Evolutionary conservation across 495 filamentous ascomycete genomes (phyloP), one percentile per base, ranked within the genome.

Genomic region (Sordaria brevicollis): DNA sequence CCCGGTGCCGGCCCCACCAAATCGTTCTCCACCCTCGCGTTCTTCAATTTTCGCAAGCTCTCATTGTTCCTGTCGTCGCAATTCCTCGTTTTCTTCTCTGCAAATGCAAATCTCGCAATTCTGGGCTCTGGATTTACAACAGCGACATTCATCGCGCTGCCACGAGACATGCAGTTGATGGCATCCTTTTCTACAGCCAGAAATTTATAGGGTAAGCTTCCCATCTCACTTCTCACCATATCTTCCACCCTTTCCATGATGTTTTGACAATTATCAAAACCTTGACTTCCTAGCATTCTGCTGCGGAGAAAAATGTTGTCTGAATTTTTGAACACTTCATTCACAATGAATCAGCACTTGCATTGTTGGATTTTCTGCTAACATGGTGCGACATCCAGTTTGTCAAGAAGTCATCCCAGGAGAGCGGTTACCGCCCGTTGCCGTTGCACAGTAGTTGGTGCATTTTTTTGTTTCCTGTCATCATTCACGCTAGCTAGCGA

Each of bases 201-300:
- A 10, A 19, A 35, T 37, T 5, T 4, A 39, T 66, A 35, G 31
- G 31, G 35, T 35, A 15, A 66, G 65, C 31, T 39, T 5, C 57
- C 33, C 19, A 13, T 35, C 0, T 36, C 10, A 35, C 29, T 69
- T 19, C 13, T 62, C 35, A 34, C 33, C 70, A 31, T 38, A 65
- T 68, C 67, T 69, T 6, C 38, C 68, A 29, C 35, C 35, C 38
- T 25, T 68, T 49, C 17, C 66, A 65, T 78, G 76, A 78, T 78
- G 74, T 71, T 67, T 71, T 66, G 71, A 57, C 35, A 67, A 71
- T 73, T 69, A 73, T 76, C 75, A 78, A 78, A 78, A 78, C 76
- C 76, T 78, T 77, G 76, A 78, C 76, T 78, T 68, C 76, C 67
- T 72, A 78, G 75, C 70, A 72, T 57, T 54, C 69, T 39, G 69